Evolutionary conservation across 257 asterid species (phyloP), one percentile per base, ranked within the genome.

Genomic region (Solanum pennellii): DNA sequence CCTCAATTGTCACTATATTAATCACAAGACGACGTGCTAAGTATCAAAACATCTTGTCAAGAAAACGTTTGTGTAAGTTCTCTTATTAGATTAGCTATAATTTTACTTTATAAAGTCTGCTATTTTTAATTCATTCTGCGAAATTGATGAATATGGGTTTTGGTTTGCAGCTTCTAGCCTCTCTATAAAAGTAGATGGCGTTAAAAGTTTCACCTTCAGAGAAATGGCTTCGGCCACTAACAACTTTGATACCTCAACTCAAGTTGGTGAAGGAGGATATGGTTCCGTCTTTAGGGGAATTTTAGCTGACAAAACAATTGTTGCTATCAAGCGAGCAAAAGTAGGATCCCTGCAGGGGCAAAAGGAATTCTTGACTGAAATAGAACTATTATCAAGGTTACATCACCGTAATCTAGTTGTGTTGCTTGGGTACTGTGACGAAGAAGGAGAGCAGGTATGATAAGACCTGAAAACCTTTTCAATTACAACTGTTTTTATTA

Each of bases 401-500:
- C 93, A 91, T 88, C 93, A 91, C 87, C 89, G 93, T 45, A 91
- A 91, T 87, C 89, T 91, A n/a, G 93, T 91, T 86, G 88, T 87
- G 27, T 87, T 91, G 83, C 56, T 88, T n/a, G 93, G 99, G 6
- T 96, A 93, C 73, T 95, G 98, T 86, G 97, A 93, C 62, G 97
- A 96, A 83, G 90, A 94, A 87, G 95, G 90, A 18, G 99, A 96
- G 89, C 98, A 96, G 97, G 98, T 94, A 89, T 13, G 86, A 18
- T 15, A 59, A 65, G 13, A n/a, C 8, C 69, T n/a, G 14, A 77
- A 77, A 60, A 15, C 8, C 33, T 84, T 35, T 84, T 60, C 14
- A 82, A 71, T 47, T 73, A 25, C 83, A 47, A 29, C 59, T 75
- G 62, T 39, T 74, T 37, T 37, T 37, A 37, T 37, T 59, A 65